Evolutionary conservation across 2,329 filamentous ascomycete genomes (phyloP).

Genomic region (Colletotrichum spaethianum): DNA sequence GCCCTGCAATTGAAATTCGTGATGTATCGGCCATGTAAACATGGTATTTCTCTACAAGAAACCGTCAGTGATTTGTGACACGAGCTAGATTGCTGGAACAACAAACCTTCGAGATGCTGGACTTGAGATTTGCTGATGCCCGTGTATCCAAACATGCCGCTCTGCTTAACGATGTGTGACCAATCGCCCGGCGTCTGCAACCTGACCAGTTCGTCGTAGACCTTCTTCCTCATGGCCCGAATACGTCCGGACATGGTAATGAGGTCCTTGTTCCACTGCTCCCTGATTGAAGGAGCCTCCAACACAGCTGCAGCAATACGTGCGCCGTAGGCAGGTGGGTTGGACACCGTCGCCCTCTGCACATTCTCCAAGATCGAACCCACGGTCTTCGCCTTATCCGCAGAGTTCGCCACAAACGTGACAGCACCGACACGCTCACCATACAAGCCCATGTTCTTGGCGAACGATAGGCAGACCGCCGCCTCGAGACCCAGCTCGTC

Average conservation of each 20-base stretch:
- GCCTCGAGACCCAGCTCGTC: conserved; percentile 60
- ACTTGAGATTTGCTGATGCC: conserved; percentile 66
- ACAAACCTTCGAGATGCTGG: conserved; percentile 48
- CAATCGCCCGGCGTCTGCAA: conserved; percentile 54
- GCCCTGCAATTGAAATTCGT: conserved; percentile 55
- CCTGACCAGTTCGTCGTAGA: conserved; percentile 51
- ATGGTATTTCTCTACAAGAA: conserved; percentile 48
- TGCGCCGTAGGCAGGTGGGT: conserved; percentile 53
- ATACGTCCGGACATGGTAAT: conserved; percentile 55
- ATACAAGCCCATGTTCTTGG: conserved; percentile 70
- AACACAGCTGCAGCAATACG: conserved; percentile 53
- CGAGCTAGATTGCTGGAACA: background rate
- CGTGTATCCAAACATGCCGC: conserved; percentile 60
- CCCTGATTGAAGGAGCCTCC: conserved; percentile 44
- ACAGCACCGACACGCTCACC: conserved; percentile 54
- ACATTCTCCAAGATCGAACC: conserved; percentile 50
- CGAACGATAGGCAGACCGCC: conserved; percentile 72
- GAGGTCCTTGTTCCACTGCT: conserved; percentile 54
- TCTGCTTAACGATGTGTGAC: conserved; percentile 54
- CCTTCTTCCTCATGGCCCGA: conserved; percentile 50
- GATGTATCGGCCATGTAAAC: conserved; percentile 58
- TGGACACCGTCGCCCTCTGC: conserved; percentile 53
- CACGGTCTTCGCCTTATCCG: conserved; percentile 39
- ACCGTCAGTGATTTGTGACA: rapidly evolving
- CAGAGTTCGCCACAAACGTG: conserved; percentile 46